Evolutionary conservation across 2,329 filamentous ascomycete species (phyloP).

Genomic region (Phialemonium atrogriseum): DNA sequence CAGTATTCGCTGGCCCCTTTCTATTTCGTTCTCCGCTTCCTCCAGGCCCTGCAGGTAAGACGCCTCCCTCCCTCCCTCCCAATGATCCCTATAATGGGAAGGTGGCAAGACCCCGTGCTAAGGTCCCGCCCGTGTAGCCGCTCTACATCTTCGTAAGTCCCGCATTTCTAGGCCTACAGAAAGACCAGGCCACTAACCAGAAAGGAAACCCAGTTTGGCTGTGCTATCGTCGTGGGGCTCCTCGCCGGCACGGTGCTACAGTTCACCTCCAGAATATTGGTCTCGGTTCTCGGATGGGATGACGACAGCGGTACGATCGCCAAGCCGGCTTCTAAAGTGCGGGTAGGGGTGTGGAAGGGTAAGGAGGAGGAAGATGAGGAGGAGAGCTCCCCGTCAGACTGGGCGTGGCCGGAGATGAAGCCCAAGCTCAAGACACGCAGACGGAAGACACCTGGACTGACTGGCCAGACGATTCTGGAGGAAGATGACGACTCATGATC

Average conservation of each 20-base stretch:
- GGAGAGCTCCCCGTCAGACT: constrained; percentile 23
- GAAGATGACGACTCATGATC: constrained; percentile 55
- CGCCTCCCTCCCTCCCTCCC: not conserved
- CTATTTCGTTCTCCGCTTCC: constrained; percentile 21
- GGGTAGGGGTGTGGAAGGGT: too few relatives aligned
- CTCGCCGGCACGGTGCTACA: constrained; percentile 52
- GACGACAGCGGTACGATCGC: constrained; percentile 10
- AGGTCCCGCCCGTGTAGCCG: constrained; percentile 27
- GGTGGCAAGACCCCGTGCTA: too few relatives aligned
- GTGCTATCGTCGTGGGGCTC: constrained; percentile 60
- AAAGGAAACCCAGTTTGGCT: constrained; percentile 38
- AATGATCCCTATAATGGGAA: constrained; percentile 5
- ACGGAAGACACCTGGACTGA: constrained; percentile 37
- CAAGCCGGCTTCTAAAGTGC: too few relatives aligned
- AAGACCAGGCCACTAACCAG: constrained; percentile 3
- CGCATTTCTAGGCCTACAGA: not conserved
- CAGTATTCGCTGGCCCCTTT: constrained; percentile 16
- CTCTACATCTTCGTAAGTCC: constrained; percentile 33
- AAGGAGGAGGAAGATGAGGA: constrained; percentile 7
- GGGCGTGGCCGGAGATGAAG: constrained; percentile 24
- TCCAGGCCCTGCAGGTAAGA: constrained; percentile 22
- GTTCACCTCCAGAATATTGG: constrained; percentile 45
- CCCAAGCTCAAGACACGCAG: constrained; percentile 20
- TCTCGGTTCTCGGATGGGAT: constrained; percentile 39
- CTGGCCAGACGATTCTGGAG: constrained; percentile 62